These are phyloP conservation scores for Ceratocystis lukuohia DNA, from an alignment of 2,329 filamentous ascomycete species.

Conservation along the genomic window DNA sequence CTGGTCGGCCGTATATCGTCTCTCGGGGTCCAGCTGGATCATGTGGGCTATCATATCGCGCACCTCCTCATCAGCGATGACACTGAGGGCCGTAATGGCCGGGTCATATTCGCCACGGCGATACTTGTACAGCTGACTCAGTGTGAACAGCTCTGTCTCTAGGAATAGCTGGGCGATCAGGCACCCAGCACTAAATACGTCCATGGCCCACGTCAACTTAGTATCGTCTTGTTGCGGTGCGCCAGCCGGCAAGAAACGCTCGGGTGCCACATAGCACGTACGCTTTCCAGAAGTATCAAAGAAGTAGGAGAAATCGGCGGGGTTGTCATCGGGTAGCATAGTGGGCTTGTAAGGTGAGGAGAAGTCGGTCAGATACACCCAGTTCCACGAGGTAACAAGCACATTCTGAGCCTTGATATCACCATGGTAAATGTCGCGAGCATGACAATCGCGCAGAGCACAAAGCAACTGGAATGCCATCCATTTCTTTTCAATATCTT, in stretches of 20 bases:
- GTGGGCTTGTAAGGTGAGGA: constrained; percentile 91
- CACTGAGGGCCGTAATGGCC: constrained; percentile 61
- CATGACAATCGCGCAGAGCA: constrained; percentile 81
- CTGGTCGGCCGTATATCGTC: constrained; percentile 83
- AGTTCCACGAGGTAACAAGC: constrained; percentile 97
- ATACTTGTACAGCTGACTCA: constrained; percentile 92
- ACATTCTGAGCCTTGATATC: constrained; percentile 99
- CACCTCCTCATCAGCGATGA: constrained; percentile 77
- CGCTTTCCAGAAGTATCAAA: constrained; percentile 86
- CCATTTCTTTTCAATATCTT: constrained; percentile 99
- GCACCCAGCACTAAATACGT: constrained; percentile 92
- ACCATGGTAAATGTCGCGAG: constrained; percentile 80
- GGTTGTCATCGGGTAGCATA: constrained; percentile 88
- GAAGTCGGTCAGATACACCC: constrained; percentile 96
- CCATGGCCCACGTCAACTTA: constrained; percentile 81
- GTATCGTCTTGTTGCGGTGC: constrained; percentile 32
- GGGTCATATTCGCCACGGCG: constrained; percentile 87
- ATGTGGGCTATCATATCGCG: constrained; percentile 86
- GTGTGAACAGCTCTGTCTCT: constrained; percentile 91
- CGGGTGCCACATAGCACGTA: constrained; percentile 90
- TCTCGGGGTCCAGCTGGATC: constrained; percentile 88
- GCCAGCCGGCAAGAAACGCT: constrained; percentile 67
- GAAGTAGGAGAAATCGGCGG: constrained; percentile 93
- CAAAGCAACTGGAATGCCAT: constrained; percentile 90
- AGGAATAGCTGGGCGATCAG: constrained; percentile 94